A percentile compares a stretch with the other conserved stretches of the same genome.
Evolutionary conservation across 1,284 basidiomycete genomes (phyloP).

Genomic region (Caloboletus firmus): DNA sequence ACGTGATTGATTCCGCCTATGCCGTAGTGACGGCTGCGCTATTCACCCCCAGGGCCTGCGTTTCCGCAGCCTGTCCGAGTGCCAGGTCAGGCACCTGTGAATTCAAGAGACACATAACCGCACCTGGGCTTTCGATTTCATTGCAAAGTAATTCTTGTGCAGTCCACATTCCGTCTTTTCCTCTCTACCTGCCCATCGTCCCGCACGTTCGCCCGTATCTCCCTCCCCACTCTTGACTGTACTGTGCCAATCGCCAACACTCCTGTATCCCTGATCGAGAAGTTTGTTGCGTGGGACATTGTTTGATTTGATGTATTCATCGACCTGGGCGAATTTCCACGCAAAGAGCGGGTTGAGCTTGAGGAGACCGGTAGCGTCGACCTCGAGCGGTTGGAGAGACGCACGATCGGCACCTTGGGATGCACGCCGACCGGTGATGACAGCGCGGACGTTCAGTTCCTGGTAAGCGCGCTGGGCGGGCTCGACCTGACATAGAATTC

Average conservation of each 20-base stretch:
- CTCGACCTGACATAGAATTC: constrained; percentile 65
- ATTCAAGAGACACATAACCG: not conserved
- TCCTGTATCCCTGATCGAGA: constrained; percentile 89
- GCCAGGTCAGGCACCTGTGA: not conserved
- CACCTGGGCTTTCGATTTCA: constrained; percentile 55
- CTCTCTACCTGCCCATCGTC: constrained; percentile 85
- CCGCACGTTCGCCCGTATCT: constrained; percentile 81
- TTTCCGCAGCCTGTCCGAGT: constrained; percentile 1
- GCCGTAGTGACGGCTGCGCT: not conserved
- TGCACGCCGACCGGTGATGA: constrained; percentile 92
- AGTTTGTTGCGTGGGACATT: constrained; percentile 89
- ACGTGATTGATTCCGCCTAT: not conserved
- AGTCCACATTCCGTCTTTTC: constrained; percentile 96
- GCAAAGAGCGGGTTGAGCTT: constrained; percentile 94
- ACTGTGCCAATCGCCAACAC: constrained; percentile 97
- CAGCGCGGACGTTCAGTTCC: constrained; percentile 77
- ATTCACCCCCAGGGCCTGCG: not conserved
- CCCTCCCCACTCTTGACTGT: constrained; percentile 73
- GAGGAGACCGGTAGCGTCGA: constrained; percentile 88
- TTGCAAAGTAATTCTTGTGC: constrained; percentile 82
- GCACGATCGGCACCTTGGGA: constrained; percentile 91
- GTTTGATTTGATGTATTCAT: constrained; percentile 84
- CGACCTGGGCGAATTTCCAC: constrained; percentile 87
- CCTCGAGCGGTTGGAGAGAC: constrained; percentile 81
- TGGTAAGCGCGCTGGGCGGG: constrained; percentile 89